Evolutionary conservation across 2,329 filamentous ascomycete genomes (phyloP).

Genomic region (Phialocephala subalpina): DNA sequence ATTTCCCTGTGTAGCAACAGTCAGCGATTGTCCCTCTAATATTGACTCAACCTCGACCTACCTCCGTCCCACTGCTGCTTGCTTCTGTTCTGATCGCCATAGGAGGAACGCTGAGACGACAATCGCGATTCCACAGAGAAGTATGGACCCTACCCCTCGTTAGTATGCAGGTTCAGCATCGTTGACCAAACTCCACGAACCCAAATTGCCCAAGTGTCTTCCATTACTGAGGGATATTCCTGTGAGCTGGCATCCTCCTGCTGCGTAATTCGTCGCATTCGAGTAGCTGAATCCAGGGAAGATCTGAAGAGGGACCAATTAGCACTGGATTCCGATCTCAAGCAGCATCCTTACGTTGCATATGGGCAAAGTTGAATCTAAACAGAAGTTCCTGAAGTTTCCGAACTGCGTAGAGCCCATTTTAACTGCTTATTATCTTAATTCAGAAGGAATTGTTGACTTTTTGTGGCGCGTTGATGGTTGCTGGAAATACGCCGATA

Average conservation of each 20-base stretch:
- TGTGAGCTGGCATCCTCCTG: conserved; percentile 74
- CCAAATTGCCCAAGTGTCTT: conserved; percentile 81
- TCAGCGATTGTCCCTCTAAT: conserved; percentile 19
- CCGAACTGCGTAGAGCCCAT: conserved; percentile 56
- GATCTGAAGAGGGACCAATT: conserved; percentile 58
- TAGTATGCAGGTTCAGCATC: conserved; percentile 43
- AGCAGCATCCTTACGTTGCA: conserved; percentile 75
- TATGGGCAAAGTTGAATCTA: conserved; percentile 81
- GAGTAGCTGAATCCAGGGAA: conserved; percentile 55
- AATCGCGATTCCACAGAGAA: conserved; percentile 83
- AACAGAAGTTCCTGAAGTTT: conserved; percentile 78
- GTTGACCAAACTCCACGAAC: conserved; percentile 55
- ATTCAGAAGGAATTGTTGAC: conserved; percentile 12
- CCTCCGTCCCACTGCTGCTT: conserved; percentile 93
- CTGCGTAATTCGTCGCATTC: conserved; percentile 43
- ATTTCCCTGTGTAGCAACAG: conserved; percentile 75
- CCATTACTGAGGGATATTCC: conserved; percentile 77
- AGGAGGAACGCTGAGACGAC: conserved; percentile 71
- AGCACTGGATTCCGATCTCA: conserved; percentile 21
- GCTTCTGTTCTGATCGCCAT: conserved; percentile 85
- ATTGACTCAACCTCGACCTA: conserved; percentile 47
- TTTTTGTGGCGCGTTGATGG: neutral
- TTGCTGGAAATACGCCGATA: neutral
- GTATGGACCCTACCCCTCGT: conserved; percentile 75
- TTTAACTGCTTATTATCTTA: conserved; percentile 18